phyloP scores from a whole-genome alignment of 208 protist species.

The Acanthamoeba sp. region DNA sequence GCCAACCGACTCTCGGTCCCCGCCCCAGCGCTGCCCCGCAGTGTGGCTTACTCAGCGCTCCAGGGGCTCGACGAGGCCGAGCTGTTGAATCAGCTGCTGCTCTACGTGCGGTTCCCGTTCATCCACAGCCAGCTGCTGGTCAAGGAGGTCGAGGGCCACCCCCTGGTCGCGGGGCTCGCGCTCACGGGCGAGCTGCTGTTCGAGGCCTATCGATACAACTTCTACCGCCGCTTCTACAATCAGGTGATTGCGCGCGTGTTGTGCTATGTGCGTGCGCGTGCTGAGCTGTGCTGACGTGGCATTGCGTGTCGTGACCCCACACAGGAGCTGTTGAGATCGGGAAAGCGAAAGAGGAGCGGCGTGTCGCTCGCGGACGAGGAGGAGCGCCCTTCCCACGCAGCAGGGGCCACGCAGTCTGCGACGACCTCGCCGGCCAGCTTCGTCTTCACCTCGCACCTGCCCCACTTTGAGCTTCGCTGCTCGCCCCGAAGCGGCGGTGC shows the following conservation, averaged over 20 bases:
- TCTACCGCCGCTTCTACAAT: constrained; percentile 46
- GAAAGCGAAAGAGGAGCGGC: background rate
- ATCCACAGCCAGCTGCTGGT: constrained; percentile 8
- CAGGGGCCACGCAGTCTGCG: background rate
- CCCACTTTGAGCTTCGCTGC: background rate
- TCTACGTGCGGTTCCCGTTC: constrained; percentile 58
- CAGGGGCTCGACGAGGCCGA: background rate
- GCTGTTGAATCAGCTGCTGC: constrained; percentile 10
- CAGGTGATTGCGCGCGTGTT: background rate
- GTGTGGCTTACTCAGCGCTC: too few relatives aligned
- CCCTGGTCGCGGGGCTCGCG: background rate
- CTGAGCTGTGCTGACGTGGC: too few relatives aligned
- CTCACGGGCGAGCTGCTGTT: background rate
- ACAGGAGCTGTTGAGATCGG: background rate
- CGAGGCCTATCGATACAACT: constrained; percentile 51
- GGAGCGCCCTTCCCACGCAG: too few relatives aligned
- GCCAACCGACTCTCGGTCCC: too few relatives aligned
- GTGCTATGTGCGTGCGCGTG: background rate
- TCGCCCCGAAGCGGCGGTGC: background rate
- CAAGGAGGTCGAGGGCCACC: background rate
- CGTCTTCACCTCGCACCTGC: background rate
- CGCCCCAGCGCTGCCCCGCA: too few relatives aligned
- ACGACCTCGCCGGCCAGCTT: background rate
- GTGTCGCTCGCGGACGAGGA: background rate
- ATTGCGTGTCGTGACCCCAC: background rate